These are phyloP conservation scores for Pseudoperonospora humuli DNA, from an alignment of 352 stramenopile species.

Conservation along the genomic window DNA sequence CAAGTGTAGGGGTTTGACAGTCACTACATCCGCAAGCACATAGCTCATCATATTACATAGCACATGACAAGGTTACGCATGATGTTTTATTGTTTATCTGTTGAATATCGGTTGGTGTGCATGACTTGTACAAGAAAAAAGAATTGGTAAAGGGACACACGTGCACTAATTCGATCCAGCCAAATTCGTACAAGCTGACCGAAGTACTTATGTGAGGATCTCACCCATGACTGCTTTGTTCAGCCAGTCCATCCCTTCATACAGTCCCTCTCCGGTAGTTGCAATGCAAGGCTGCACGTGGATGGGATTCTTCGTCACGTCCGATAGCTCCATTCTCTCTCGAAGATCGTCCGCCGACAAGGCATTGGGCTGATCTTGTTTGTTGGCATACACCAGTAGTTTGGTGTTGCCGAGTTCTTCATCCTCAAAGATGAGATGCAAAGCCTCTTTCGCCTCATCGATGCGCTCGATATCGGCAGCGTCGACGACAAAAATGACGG, in stretches of 20 bases:
- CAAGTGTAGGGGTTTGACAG: too few species aligned
- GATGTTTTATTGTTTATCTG: too few species aligned
- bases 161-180: too few species aligned
- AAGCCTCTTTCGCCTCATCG: constrained; percentile 31
- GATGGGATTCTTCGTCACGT: constrained; percentile 30
- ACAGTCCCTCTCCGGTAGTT: constrained; percentile 29
- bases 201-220: too few species aligned
- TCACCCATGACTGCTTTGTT: constrained; percentile 24
- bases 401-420: constrained; percentile 36
- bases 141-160: too few species aligned
- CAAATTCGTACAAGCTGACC: too few species aligned
- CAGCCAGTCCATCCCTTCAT: constrained; percentile 48
- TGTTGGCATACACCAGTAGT: constrained; percentile 46
- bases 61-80: too few species aligned
- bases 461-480: constrained; percentile 43
- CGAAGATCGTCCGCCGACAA: constrained; percentile 26
- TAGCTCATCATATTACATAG: too few species aligned
- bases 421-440: constrained; percentile 34
- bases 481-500: constrained; percentile 83
- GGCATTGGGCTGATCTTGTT: constrained; percentile 33
- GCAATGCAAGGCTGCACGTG: constrained; percentile 28
- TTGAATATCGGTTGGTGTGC: too few species aligned
- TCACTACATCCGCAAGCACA: too few species aligned
- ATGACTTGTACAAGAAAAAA: too few species aligned
- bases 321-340: constrained; percentile 25